Conservation (phyloP, 768 basidiomycete genomes). For the Porphyrellus cyaneotinctus region DNA sequence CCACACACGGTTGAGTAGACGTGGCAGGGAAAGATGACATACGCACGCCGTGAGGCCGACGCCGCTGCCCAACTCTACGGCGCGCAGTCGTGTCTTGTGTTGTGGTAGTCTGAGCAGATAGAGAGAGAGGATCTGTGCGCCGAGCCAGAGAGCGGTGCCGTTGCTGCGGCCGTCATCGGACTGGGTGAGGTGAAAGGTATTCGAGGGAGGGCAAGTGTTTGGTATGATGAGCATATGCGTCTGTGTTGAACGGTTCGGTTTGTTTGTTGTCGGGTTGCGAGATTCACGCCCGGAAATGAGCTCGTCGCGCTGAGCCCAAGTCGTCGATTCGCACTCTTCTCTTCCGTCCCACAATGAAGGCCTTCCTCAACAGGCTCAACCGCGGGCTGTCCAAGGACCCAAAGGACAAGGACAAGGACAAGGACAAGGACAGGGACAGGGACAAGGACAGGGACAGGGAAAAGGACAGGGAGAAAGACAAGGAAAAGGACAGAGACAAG, state of each 20-base stretch:
- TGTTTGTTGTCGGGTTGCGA: too few relatives aligned
- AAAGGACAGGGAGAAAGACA: constrained; percentile 18
- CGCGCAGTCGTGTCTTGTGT: constrained; percentile 35
- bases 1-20: background rate
- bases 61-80: constrained; percentile 79
- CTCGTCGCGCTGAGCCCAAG: constrained; percentile 12
- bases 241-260: too few relatives aligned
- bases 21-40: constrained; percentile 1
- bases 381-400: constrained; percentile 48
- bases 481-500: constrained; percentile 19
- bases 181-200: constrained; percentile 52
- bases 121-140: constrained; percentile 67
- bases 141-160: constrained; percentile 83
- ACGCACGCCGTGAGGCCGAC: constrained; percentile 75
- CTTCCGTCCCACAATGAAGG: constrained; percentile 57
- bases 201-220: constrained; percentile 55
- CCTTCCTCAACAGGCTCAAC: constrained; percentile 75
- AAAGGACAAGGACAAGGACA: constrained; percentile 61
- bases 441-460: constrained; percentile 22
- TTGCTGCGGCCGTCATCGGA: constrained; percentile 60
- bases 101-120: constrained; percentile 44
- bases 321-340: constrained; percentile 6
- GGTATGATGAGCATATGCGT: constrained; percentile 60
- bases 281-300: constrained; percentile 22
- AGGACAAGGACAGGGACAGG: constrained; percentile 32